Percentiles rank a stretch among this genome's conserved stretches.
phyloP scores from a whole-genome alignment of 495 filamentous ascomycete genomes.

The Hyphodiscus hymeniophilus region DNA sequence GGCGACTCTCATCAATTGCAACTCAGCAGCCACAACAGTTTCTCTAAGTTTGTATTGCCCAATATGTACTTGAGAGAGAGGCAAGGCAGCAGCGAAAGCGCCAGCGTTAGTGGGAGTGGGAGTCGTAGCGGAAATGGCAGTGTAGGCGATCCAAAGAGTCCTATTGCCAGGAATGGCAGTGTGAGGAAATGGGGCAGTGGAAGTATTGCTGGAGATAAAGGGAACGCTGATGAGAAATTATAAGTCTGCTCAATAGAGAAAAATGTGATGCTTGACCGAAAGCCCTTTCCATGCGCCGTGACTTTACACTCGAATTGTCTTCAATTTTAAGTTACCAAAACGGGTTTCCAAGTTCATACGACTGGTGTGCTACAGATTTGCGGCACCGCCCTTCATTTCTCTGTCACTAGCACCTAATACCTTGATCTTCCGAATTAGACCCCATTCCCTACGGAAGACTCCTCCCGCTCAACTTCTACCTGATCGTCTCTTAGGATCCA shows the following conservation, averaged over 20 bases:
- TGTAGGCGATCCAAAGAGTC: slow-evolving; percentile 23
- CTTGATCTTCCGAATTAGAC: background rate
- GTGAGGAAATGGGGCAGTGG: slow-evolving; percentile 2
- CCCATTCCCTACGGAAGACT: background rate
- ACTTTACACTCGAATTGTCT: background rate
- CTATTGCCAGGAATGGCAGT: slow-evolving; percentile 11
- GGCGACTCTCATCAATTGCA: slow-evolving; percentile 11
- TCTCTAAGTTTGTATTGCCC: background rate
- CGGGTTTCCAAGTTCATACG: too few relatives aligned
- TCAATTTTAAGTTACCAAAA: background rate
- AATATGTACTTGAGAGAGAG: background rate
- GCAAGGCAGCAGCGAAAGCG: slow-evolving; percentile 14
- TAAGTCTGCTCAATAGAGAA: background rate
- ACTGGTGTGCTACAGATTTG: too few relatives aligned
- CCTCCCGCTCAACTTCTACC: background rate
- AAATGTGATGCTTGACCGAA: too few relatives aligned
- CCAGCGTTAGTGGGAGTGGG: slow-evolving; percentile 2
- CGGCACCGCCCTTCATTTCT: too few relatives aligned
- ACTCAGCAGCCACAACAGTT: background rate
- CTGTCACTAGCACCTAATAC: background rate
- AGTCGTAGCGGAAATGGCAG: slow-evolving; percentile 6
- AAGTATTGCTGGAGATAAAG: background rate
- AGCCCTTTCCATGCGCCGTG: background rate
- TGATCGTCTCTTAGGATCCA: slow-evolving; percentile 3
- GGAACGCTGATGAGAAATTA: background rate